Base-by-base conservation (phyloP, 192 early-diverging fungal species). In the Coemansia reversa region DNA sequence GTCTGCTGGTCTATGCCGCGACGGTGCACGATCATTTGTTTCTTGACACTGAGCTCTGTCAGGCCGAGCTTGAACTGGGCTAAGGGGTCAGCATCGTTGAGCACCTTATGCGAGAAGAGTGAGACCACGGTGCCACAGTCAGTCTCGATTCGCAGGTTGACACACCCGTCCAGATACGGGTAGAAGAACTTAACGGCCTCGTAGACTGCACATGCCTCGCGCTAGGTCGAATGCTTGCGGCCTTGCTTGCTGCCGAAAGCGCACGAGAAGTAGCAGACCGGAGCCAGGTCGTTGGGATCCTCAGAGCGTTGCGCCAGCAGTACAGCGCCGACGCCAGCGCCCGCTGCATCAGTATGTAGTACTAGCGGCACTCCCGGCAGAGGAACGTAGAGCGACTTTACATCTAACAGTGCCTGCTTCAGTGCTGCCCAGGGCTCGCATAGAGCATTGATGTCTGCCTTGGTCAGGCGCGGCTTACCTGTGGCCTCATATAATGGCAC, bases 161-260 rank as follows among this genome's bases (percentile, higher is more conserved):
- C 42, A 2, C 69, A 67, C 0, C 75, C 62, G 27, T 72, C 75
- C 0, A 77, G 42, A 42, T 65, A 71, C 0, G 65, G 52, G 55
- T 68, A 77, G 39, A 77, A 72, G 24, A 60, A 29, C n/a, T 58
- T 58, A 16, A 66, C 69, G 0, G 69, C 51, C 33, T 63, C 51
- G 4, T 60, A 39, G 0, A 68, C 61, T 0, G 68, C 69, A 11
- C 52, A 65, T 0, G 65, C 64, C 60, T 77, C 69, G 5, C 61
- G 33, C 60, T 58, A 77, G 1, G 63, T 62, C 3, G 65, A 60
- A 18, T 66, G 69, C 7, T 56, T 56, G 6, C 69, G 27, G 27
- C 27, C 27, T 27, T 27, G 3, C 27, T 27, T 27, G 27, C 27
- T 3, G 3, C 27, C 27, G 30, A 77, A 77, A 0, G 51, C 53